phyloP scores from a whole-genome alignment of 192 early-diverging fungal genomes.

The Coemansia sp. region DNA sequence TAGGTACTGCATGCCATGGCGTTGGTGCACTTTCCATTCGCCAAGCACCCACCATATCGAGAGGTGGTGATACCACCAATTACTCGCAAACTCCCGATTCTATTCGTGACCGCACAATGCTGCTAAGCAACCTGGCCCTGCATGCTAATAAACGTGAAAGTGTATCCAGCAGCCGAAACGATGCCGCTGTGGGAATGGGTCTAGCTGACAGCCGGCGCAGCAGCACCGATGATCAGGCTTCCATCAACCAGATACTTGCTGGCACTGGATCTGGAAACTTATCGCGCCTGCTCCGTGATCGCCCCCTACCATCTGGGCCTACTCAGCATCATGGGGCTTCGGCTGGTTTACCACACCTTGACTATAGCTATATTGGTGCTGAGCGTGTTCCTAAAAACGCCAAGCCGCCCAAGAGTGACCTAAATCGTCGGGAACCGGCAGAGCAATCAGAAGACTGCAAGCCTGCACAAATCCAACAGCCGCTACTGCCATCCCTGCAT shows the following conservation, averaged over 20 bases:
- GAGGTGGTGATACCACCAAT: conserved; percentile 12
- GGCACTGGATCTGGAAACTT: conserved; percentile 28
- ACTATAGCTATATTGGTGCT: conserved; percentile 23
- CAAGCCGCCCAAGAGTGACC: conserved; percentile 9
- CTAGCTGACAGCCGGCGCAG: conserved; percentile 18
- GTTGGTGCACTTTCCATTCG: conserved; percentile 28
- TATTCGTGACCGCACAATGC: conserved; percentile 49
- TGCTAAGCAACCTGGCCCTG: conserved; percentile 33
- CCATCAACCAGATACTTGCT: conserved; percentile 39
- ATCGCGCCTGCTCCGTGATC: conserved; percentile 42
- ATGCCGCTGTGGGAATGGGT: not conserved
- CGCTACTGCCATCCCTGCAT: conserved; percentile 14
- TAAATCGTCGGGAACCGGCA: not conserved
- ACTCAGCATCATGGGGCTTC: not conserved
- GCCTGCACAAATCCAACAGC: not conserved
- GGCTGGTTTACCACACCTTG: conserved; percentile 22
- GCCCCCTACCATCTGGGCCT: conserved; percentile 2
- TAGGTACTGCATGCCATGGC: conserved; percentile 21
- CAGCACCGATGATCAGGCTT: conserved; percentile 40
- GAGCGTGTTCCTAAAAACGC: conserved; percentile 47
- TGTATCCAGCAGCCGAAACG: conserved; percentile 17
- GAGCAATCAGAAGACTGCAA: conserved; percentile 8
- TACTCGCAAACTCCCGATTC: conserved; percentile 52
- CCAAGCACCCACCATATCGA: conserved; percentile 4
- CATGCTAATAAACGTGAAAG: conserved; percentile 25